Base-by-base conservation (phyloP, 164 flowering plant species). In the Magnolia kwangsiensis region DNA sequence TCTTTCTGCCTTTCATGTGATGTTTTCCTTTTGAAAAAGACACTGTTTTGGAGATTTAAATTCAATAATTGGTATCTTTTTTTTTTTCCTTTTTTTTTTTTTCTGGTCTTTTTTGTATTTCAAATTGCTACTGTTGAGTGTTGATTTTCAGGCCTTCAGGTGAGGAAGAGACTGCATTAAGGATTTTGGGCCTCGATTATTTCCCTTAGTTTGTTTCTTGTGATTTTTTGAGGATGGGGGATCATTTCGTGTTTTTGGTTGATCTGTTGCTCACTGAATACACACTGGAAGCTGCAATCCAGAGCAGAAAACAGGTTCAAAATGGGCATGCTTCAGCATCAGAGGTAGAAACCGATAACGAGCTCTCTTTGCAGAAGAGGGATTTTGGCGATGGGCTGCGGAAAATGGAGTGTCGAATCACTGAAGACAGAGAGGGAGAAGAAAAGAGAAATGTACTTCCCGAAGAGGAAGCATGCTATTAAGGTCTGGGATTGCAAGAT, bases 241-340 rank as follows among this genome's bases (percentile, higher is more conserved):
- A 95, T 83, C 98, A 95, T 85, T 89, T 89, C 75, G 91, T 87
- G 63, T 81, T 92, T 84, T 78, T 87, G 76, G 85, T 90, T 82
- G 91, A 91, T 81, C 87, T 85, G 74, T 79, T 91, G 74, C 81
- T 88, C 51, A 88, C 91, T 71, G 91, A 88, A 69, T 86, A 91
- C 69, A 87, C 87, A 63, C 78, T 90, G 24, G 89, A 85, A 84
- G 90, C 92, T 77, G 83, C 81, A 55, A 82, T 89, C 24, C 85
- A 84, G 81, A 86, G 87, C 74, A 80, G 77, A 78, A 83, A 77
- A 73, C 76, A 31, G 71, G 70, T 71, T 51, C 83, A 72, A 55
- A 66, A 31, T 2, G 80, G 68, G 68, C 13, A 23, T 21, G 11
- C 81, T 13, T 73, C 76, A 1, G 76, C 75, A 45, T 83, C 71